phyloP scores from a whole-genome alignment of 2,329 filamentous ascomycete species.

The Akanthomyces lecanii region DNA sequence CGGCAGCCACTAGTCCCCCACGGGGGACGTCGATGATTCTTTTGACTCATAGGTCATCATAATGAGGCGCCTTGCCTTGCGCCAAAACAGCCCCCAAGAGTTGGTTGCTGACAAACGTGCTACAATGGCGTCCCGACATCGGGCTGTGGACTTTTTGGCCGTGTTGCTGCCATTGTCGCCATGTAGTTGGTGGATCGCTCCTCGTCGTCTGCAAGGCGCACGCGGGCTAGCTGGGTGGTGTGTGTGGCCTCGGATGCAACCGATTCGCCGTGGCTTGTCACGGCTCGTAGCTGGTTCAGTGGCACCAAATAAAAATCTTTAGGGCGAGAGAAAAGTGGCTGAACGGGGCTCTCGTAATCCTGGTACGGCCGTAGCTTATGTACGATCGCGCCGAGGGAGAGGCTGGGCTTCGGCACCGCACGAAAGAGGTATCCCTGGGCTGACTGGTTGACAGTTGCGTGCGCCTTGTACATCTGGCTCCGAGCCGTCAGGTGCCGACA shows the following conservation, averaged over 20 bases:
- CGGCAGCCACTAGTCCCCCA: not conserved
- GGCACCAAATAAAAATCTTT: not conserved
- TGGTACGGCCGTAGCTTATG: not conserved
- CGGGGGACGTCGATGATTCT: not conserved
- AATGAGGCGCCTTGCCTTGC: not conserved
- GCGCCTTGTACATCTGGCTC: not conserved
- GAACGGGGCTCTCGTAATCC: not conserved
- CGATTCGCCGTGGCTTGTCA: slow-evolving; percentile 5
- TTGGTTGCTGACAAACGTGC: not conserved
- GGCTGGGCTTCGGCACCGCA: not conserved
- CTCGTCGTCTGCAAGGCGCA: slow-evolving; percentile 9
- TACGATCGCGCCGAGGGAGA: slow-evolving; percentile 2
- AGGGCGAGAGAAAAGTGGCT: not conserved
- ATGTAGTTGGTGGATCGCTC: not conserved
- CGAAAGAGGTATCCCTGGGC: not conserved
- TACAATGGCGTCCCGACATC: not conserved
- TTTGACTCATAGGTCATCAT: slow-evolving; percentile 7
- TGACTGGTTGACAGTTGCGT: not conserved
- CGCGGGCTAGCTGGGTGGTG: not conserved
- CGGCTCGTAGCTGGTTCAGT: too few relatives aligned
- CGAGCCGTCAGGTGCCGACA: not conserved
- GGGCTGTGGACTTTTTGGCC: not conserved
- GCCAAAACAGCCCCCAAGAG: not conserved
- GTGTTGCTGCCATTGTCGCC: not conserved
- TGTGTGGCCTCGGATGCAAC: slow-evolving; percentile 5